Conservation (phyloP, 2,329 filamentous ascomycete species). For the Colletotrichum phormii region DNA sequence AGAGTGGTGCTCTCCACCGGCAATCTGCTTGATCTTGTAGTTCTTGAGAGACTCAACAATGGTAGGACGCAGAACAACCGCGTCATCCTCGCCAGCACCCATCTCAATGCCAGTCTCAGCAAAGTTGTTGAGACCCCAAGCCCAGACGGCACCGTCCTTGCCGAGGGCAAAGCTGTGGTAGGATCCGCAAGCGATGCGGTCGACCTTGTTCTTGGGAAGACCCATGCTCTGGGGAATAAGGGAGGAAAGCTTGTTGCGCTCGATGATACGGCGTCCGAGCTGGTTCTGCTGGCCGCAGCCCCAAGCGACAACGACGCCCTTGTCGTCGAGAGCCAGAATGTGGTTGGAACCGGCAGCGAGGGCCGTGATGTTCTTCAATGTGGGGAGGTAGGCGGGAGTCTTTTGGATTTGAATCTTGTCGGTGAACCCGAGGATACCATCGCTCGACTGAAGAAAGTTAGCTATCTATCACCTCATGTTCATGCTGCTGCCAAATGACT, state of each 20-base stretch:
- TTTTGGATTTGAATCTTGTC: slow-evolving; percentile 61
- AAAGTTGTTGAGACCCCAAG: slow-evolving; percentile 90
- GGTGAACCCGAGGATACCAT: slow-evolving; percentile 74
- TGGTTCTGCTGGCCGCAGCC: slow-evolving; percentile 77
- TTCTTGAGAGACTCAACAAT: slow-evolving; percentile 73
- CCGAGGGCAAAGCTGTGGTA: slow-evolving; percentile 88
- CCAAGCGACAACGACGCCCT: slow-evolving; percentile 76
- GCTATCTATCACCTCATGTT: background rate
- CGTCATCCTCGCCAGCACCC: slow-evolving; percentile 74
- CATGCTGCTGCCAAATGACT: background rate
- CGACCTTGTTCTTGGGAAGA: slow-evolving; percentile 72
- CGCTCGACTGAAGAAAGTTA: slow-evolving; percentile 54
- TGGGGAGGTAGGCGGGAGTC: slow-evolving; percentile 61
- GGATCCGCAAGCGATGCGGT: slow-evolving; percentile 73
- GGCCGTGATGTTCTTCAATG: slow-evolving; percentile 73
- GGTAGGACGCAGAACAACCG: slow-evolving; percentile 78
- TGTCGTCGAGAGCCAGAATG: slow-evolving; percentile 73
- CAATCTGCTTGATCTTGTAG: slow-evolving; percentile 74
- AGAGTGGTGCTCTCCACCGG: slow-evolving; percentile 80
- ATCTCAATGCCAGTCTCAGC: slow-evolving; percentile 77
- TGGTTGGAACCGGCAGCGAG: slow-evolving; percentile 78
- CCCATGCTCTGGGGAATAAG: slow-evolving; percentile 73
- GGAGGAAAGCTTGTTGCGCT: slow-evolving; percentile 71
- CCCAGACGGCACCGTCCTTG: slow-evolving; percentile 76
- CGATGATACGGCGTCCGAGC: slow-evolving; percentile 68